Evolutionary conservation across 352 stramenopile species (phyloP).

Genomic region (Phytopythium delawarense): DNA sequence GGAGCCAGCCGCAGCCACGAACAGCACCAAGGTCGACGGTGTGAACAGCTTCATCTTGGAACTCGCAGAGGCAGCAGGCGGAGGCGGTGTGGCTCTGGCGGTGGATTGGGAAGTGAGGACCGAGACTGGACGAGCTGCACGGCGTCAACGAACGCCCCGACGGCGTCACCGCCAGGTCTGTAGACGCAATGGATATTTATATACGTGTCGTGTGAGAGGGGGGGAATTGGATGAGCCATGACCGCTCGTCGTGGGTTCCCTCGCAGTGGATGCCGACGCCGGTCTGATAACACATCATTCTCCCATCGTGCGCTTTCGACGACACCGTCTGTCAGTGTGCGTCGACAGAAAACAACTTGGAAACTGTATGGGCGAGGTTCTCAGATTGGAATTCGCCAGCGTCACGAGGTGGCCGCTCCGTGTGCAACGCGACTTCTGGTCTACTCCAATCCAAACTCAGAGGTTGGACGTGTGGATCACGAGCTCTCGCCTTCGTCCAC

Average conservation of each 20-base stretch:
- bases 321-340: background rate
- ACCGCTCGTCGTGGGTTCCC: background rate
- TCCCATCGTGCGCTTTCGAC: background rate
- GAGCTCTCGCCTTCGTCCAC: background rate
- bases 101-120: constrained; percentile 5
- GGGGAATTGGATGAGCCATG: background rate
- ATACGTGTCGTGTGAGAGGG: too few relatives aligned
- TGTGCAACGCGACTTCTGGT: background rate
- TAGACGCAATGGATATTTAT: constrained; percentile 1
- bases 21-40: background rate
- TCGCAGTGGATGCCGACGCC: background rate
- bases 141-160: background rate
- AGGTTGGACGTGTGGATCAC: background rate
- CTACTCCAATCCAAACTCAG: background rate
- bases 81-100: background rate
- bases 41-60: constrained; percentile 3
- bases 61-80: background rate
- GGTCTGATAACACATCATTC: background rate
- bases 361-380: background rate
- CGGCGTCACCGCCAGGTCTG: background rate
- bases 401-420: too few relatives aligned
- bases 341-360: background rate
- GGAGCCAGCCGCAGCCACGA: constrained; percentile 1
- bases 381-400: background rate
- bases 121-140: background rate